Conservation (phyloP, 495 filamentous ascomycete genomes). For the Neurospora tetrasperma region DNA sequence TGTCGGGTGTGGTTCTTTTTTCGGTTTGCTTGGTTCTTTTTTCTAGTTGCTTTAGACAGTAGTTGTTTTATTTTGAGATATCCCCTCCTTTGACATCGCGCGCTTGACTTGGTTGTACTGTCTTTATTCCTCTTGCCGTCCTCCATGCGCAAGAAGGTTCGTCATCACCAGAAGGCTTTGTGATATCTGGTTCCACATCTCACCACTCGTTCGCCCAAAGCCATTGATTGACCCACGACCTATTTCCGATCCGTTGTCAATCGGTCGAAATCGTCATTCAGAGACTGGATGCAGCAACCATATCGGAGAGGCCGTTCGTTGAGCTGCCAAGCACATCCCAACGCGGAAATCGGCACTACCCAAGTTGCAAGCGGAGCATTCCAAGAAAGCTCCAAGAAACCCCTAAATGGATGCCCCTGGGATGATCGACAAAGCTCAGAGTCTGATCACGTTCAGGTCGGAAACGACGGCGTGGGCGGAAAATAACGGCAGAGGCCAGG, state of each 20-base stretch:
- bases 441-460: neutral
- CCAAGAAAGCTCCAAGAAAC: neutral
- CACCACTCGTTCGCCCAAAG: neutral
- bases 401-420: neutral
- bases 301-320: neutral
- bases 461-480: neutral
- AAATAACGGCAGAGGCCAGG: neutral
- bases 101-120: neutral
- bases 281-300: neutral
- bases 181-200: neutral
- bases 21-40: neutral
- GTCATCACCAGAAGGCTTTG: neutral
- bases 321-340: neutral
- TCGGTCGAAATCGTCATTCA: neutral
- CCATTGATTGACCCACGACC: neutral
- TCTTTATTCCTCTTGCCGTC: neutral
- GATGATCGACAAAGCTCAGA: neutral
- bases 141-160: neutral
- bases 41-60: slow-evolving; percentile 1
- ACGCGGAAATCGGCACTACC: neutral
- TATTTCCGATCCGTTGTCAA: neutral
- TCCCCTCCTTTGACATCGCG: neutral
- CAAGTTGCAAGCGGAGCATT: neutral
- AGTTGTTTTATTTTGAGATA: neutral
- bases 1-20: neutral